Conservation (phyloP, 1,284 basidiomycete species). For the Marasmius sp. region DNA sequence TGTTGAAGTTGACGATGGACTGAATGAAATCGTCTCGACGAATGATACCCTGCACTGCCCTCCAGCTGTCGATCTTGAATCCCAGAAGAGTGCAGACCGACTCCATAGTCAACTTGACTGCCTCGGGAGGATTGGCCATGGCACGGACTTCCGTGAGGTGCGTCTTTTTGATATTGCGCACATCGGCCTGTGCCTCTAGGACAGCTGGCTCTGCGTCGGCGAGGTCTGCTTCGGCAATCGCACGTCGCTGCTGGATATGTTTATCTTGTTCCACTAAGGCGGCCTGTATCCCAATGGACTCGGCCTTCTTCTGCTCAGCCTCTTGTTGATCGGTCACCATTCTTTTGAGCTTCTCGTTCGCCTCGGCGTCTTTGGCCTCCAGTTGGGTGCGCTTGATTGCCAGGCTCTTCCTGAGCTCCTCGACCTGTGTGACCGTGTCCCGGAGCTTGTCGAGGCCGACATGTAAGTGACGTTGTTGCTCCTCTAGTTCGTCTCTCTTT, state of each 20-base stretch:
- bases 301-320: conserved; percentile 96
- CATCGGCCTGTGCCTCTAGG: conserved; percentile 90
- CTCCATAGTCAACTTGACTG: conserved; percentile 98
- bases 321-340: conserved; percentile 99
- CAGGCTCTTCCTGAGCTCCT: conserved; percentile 93
- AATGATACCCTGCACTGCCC: conserved; percentile 94
- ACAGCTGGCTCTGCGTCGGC: conserved; percentile 99
- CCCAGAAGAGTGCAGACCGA: conserved; percentile 98
- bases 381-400: conserved; percentile 93
- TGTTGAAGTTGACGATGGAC: conserved; percentile 97
- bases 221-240: conserved; percentile 92
- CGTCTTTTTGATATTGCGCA: conserved; percentile 96
- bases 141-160: conserved; percentile 97
- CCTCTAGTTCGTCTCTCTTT: conserved; percentile 98
- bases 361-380: conserved; percentile 90
- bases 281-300: conserved; percentile 94
- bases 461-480: conserved; percentile 98
- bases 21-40: conserved; percentile 98
- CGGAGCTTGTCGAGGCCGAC: conserved; percentile 97
- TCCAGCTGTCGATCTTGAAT: conserved; percentile 96
- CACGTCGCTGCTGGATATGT: conserved; percentile 84
- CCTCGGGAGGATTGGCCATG: conserved; percentile 98
- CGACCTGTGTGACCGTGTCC: conserved; percentile 94
- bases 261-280: conserved; percentile 91
- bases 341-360: conserved; percentile 95